Percentiles rank a stretch among this genome's conserved stretches.
These are phyloP conservation scores for Cutaneotrichosporon spelunceum DNA, from an alignment of 1,284 basidiomycete genomes.

Conservation along the genomic window DNA sequence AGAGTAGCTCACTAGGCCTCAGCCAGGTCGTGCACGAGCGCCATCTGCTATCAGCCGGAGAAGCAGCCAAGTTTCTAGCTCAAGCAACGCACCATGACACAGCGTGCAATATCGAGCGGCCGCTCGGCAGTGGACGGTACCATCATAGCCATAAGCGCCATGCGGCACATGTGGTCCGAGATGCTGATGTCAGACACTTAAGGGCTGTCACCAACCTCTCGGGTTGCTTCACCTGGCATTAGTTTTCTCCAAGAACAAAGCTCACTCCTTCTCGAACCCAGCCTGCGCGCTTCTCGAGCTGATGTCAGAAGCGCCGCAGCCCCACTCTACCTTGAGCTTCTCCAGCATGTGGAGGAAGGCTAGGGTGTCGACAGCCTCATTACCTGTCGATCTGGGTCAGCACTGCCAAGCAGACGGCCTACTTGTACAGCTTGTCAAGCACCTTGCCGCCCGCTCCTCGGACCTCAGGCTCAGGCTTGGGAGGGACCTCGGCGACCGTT, in stretches of 20 bases:
- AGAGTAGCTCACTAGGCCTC: conserved; percentile 67
- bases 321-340: conserved; percentile 66
- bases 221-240: conserved; percentile 63
- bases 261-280: conserved; percentile 80
- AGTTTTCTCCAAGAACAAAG: not conserved
- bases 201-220: conserved; percentile 62
- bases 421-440: conserved; percentile 26
- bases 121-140: conserved; percentile 59
- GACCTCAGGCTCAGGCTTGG: conserved; percentile 1
- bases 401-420: not conserved
- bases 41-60: conserved; percentile 56
- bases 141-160: conserved; percentile 88
- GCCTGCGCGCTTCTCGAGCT: conserved; percentile 92
- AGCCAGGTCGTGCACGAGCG: conserved; percentile 89
- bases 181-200: conserved; percentile 59
- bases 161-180: conserved; percentile 96
- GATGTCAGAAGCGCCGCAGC: conserved; percentile 2
- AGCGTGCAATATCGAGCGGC: conserved; percentile 68
- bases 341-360: conserved; percentile 87
- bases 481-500: not conserved
- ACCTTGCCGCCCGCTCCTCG: conserved; percentile 24
- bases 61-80: not conserved
- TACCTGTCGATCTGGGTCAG: conserved; percentile 57
- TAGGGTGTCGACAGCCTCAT: conserved; percentile 64
- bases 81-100: conserved; percentile 40